Evolutionary conservation across 2,329 filamentous ascomycete genomes (phyloP).

Genomic region (Talaromyces sp.): DNA sequence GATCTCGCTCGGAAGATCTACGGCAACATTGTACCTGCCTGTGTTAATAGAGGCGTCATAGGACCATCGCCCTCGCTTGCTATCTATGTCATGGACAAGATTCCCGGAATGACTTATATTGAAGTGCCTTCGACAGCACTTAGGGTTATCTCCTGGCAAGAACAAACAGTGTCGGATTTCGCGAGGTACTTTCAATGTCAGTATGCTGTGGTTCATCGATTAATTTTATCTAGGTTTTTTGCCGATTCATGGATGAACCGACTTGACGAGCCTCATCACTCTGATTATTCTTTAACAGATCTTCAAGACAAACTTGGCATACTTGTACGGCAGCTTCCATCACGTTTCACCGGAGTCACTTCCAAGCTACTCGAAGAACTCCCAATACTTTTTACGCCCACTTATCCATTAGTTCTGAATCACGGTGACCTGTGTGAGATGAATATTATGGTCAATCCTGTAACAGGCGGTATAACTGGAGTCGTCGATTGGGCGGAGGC

Average conservation of each 20-base stretch:
- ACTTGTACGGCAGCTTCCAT: slow-evolving; percentile 10
- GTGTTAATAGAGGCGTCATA: slow-evolving; percentile 9
- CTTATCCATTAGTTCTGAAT: slow-evolving; percentile 15
- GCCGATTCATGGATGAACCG: slow-evolving; percentile 11
- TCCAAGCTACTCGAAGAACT: slow-evolving; percentile 10
- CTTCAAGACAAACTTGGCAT: slow-evolving; percentile 14
- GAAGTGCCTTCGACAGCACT: slow-evolving; percentile 8
- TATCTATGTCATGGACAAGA: slow-evolving; percentile 11
- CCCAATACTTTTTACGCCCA: slow-evolving; percentile 10
- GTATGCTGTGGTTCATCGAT: no score
- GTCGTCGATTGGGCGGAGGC: slow-evolving; percentile 20
- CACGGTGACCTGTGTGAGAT: slow-evolving; percentile 16
- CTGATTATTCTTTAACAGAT: slow-evolving; percentile 13
- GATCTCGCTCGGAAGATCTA: slow-evolving; percentile 13
- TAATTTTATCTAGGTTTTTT: slow-evolving; percentile 13
- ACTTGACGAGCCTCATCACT: neutral
- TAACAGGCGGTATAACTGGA: slow-evolving; percentile 16
- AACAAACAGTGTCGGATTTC: slow-evolving; percentile 12
- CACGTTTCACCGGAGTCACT: slow-evolving; percentile 9
- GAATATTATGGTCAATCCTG: slow-evolving; percentile 16
- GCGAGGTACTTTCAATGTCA: slow-evolving; percentile 8
- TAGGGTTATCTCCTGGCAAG: slow-evolving; percentile 8
- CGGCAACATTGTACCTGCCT: slow-evolving; percentile 5
- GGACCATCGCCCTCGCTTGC: slow-evolving; percentile 9
- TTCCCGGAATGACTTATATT: slow-evolving; percentile 13